phyloP scores from a whole-genome alignment of 441 rosid species.

The Pelargonium fulgidum region DNA sequence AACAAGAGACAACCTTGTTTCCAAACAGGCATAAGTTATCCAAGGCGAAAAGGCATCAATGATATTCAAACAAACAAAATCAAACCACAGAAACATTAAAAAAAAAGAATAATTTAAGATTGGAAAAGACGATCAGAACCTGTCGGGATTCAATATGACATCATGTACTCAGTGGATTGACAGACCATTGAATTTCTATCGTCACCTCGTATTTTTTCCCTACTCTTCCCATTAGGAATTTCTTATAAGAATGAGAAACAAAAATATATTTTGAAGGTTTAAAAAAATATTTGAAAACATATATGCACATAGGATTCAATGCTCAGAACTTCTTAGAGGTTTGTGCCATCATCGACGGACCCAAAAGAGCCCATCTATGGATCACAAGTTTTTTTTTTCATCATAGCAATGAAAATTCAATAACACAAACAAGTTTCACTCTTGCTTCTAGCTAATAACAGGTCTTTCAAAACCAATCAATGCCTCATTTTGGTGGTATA shows the following conservation, averaged over 20 bases:
- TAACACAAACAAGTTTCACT: too few relatives aligned
- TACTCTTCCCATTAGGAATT: not conserved
- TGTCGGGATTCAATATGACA: constrained; percentile 55
- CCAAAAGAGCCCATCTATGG: constrained; percentile 26
- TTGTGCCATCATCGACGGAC: constrained; percentile 42
- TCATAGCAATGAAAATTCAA: too few relatives aligned
- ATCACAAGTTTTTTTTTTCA: constrained; percentile 28
- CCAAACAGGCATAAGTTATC: not conserved
- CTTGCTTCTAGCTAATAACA: too few relatives aligned
- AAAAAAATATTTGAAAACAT: too few relatives aligned
- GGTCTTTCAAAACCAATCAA: too few relatives aligned
- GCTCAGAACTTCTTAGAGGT: constrained; percentile 78
- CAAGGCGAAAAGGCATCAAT: not conserved
- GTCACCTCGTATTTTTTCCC: constrained; percentile 38
- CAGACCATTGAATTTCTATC: constrained; percentile 49
- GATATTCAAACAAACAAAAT: not conserved
- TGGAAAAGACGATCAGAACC: constrained; percentile 46
- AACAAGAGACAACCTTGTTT: too few relatives aligned
- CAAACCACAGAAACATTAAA: too few relatives aligned
- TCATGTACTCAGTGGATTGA: constrained; percentile 58
- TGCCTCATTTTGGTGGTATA: too few relatives aligned
- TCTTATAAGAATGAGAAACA: not conserved
- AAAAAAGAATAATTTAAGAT: too few relatives aligned
- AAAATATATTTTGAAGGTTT: not conserved
- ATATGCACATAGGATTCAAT: too few relatives aligned